Conservation (phyloP, 129 eudicot genomes). For the Pittosporum tobira region DNA sequence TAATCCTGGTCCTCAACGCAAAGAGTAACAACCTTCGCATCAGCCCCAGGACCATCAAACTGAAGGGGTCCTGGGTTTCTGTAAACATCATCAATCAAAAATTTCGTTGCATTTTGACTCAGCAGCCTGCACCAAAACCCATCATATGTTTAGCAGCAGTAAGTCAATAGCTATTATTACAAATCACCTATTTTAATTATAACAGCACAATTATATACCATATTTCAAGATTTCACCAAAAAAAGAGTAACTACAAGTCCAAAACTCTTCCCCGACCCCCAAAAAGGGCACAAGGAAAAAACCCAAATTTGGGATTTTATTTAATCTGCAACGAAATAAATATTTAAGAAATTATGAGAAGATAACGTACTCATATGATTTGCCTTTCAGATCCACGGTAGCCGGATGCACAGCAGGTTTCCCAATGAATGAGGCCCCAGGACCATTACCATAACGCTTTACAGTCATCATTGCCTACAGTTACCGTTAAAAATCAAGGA, state of each 20-base stretch:
- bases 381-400: slow-evolving; percentile 82
- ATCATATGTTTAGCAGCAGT: slow-evolving; percentile 2
- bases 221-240: background rate
- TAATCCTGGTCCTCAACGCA: slow-evolving; percentile 92
- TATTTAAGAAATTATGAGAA: background rate
- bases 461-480: slow-evolving; percentile 94
- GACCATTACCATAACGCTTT: slow-evolving; percentile 72
- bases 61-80: slow-evolving; percentile 99
- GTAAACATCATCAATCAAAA: slow-evolving; percentile 77
- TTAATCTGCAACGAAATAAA: background rate
- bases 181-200: background rate
- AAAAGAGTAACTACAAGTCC: too few species aligned
- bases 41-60: slow-evolving; percentile 96
- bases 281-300: too few species aligned
- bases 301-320: too few species aligned
- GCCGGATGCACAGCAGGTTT: slow-evolving; percentile 85
- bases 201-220: background rate
- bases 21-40: slow-evolving; percentile 68
- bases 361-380: slow-evolving; percentile 68
- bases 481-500: background rate
- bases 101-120: slow-evolving; percentile 67
- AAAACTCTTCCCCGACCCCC: too few species aligned
- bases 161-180: background rate
- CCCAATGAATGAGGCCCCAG: slow-evolving; percentile 64
- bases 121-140: slow-evolving; percentile 49